Evolutionary conservation across 1,284 basidiomycete genomes (phyloP).

Genomic region (Microbotryum silenes-acaulis): DNA sequence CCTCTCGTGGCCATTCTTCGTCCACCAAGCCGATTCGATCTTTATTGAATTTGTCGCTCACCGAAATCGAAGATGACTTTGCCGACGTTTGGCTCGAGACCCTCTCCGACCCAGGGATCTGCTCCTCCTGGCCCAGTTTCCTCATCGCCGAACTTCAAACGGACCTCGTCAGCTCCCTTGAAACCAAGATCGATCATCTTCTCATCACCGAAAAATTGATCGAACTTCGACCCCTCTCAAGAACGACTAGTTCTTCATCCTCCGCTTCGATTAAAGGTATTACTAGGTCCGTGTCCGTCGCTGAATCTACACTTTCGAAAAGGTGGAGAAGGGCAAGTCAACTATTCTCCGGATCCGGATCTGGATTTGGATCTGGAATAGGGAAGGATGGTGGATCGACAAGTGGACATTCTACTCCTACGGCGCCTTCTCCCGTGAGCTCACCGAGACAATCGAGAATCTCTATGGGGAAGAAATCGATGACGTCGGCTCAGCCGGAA

Average conservation of each 20-base stretch:
- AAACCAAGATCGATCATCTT: slow-evolving; percentile 2
- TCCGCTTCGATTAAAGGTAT: neutral
- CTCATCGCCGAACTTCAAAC: slow-evolving; percentile 7
- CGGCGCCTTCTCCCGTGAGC: neutral
- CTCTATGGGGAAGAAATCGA: neutral
- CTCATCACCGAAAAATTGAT: slow-evolving; percentile 19
- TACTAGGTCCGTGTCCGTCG: neutral
- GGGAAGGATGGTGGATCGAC: neutral
- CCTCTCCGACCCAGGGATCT: slow-evolving; percentile 11
- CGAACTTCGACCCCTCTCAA: neutral
- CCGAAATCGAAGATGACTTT: slow-evolving; percentile 23
- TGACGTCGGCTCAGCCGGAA: neutral
- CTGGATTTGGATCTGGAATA: neutral
- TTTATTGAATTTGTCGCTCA: neutral
- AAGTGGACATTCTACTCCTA: neutral
- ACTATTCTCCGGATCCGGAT: neutral
- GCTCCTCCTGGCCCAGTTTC: slow-evolving; percentile 13
- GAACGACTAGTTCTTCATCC: neutral
- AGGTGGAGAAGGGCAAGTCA: slow-evolving; percentile 1
- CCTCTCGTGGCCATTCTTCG: neutral
- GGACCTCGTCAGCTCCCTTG: neutral
- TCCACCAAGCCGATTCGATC: neutral
- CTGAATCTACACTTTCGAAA: slow-evolving; percentile 7
- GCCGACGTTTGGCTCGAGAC: slow-evolving; percentile 21
- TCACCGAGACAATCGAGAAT: neutral